A percentile compares a stretch with the other conserved stretches of the same genome.
Evolutionary conservation across 139 green algal genomes (phyloP).

Genomic region (Tetraselmis striata): DNA sequence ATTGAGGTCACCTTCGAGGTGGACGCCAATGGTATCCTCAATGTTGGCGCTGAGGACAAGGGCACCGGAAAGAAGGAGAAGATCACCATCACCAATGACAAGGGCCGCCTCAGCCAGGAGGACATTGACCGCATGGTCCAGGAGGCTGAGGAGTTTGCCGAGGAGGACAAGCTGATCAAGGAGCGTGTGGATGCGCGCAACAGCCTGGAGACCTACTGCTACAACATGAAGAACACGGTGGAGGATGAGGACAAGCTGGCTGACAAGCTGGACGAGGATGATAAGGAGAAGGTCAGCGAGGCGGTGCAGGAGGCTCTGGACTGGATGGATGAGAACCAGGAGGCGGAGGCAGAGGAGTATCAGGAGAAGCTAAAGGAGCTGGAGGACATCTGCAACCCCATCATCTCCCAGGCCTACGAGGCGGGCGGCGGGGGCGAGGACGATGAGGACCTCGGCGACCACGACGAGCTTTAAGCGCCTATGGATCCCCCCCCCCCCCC

Average conservation of each 20-base stretch:
- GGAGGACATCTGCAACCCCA: conserved; percentile 83
- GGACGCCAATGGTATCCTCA: conserved; percentile 90
- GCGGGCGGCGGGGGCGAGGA: conserved; percentile 38
- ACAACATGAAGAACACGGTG: conserved; percentile 52
- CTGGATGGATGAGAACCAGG: conserved; percentile 83
- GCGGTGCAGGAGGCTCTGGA: conserved; percentile 88
- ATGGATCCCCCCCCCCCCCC: no score
- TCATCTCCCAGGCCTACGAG: conserved; percentile 75
- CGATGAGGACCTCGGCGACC: conserved; percentile 69
- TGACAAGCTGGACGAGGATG: conserved; percentile 74
- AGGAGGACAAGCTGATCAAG: conserved; percentile 52
- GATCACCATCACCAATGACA: conserved; percentile 84
- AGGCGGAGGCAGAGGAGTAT: conserved; percentile 83
- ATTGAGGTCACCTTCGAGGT: conserved; percentile 85
- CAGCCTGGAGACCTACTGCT: conserved; percentile 54
- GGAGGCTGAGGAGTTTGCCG: conserved; percentile 59
- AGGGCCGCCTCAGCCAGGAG: conserved; percentile 47
- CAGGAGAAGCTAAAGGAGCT: conserved; percentile 95
- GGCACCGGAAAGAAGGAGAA: conserved; percentile 72
- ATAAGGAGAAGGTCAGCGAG: conserved; percentile 79
- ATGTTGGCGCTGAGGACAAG: conserved; percentile 81
- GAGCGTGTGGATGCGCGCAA: conserved; percentile 45
- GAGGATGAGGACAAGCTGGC: conserved; percentile 68
- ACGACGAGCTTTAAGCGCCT: conserved; percentile 87
- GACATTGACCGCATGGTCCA: conserved; percentile 65